Evolutionary conservation across 441 rosid species (phyloP), one percentile per base, ranked within the genome.

Genomic region (Mallotus japonicus): DNA sequence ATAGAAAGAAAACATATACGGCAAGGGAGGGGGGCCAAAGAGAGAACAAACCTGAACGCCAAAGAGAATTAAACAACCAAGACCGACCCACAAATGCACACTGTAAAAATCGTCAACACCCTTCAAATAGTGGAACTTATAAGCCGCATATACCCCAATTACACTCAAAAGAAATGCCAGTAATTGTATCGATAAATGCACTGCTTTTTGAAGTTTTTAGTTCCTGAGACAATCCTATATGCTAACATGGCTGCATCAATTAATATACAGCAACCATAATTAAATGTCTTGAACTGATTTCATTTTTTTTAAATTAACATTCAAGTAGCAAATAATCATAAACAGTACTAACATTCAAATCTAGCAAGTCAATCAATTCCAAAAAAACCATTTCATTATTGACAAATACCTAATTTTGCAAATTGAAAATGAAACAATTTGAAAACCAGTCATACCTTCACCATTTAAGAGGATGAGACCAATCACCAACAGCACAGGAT

Each of bases 61-160:
- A 24, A 92, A 92, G 55, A 88, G 85, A 73, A 85, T 82, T 59
- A 92, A 83, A 79, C 97, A 91, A 75, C 91, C 85, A 49, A 92
- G 76, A 54, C 98, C 98, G 71, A 91, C 84, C 98, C 97, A 92
- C 0, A 97, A 92, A 83, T 91, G 98, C 62, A 92, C 85, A 84
- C 93, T 92, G 90, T 92, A 92, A 81, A 92, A 92, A 69, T 92
- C 85, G 15, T 89, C 97, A 1, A 92, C 80, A 42, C 98, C 97
- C 83, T 87, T 92, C 65, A 91, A 93, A 51, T 79, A 83, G 85
- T 92, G 98, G 83, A 92, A 91, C 78, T 88, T 91, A 76, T 78
- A 76, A 28, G 95, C 98, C 16, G 95, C 95, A 92, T 92, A 89
- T 62, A 86, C 83, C 44, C 98, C 98, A 7, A 88, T 74, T 1